phyloP scores from a whole-genome alignment of 192 early-diverging fungal species.

The Piromyces sp. region DNA sequence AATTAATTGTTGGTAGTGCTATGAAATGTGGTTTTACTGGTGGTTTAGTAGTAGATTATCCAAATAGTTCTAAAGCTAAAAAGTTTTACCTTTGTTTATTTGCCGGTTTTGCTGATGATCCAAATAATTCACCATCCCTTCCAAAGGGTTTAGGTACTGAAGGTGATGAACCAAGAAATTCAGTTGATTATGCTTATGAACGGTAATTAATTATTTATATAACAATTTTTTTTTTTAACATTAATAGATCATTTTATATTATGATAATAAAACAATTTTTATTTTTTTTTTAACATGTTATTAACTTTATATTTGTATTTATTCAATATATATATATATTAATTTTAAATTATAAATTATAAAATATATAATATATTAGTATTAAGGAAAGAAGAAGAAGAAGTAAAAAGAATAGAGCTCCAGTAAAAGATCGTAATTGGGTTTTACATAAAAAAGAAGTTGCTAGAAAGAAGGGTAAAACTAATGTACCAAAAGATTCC shows the following conservation, averaged over 20 bases:
- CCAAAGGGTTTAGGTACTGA: conserved; percentile 30
- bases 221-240: too few relatives aligned
- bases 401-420: conserved; percentile 9
- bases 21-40: conserved; percentile 90
- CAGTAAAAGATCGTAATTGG: conserved; percentile 75
- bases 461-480: conserved; percentile 58
- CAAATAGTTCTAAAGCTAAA: conserved; percentile 88
- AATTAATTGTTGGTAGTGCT: conserved; percentile 74
- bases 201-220: too few relatives aligned
- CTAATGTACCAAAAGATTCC: conserved; percentile 60
- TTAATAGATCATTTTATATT: too few relatives aligned
- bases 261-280: too few relatives aligned
- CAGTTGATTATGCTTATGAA: neutral
- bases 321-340: neutral
- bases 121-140: conserved; percentile 27
- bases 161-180: conserved; percentile 17
- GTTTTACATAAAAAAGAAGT: conserved; percentile 81
- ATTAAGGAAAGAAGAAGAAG: conserved; percentile 1
- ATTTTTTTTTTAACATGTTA: too few relatives aligned
- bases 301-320: too few relatives aligned
- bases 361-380: neutral
- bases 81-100: conserved; percentile 94
- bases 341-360: neutral
- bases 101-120: conserved; percentile 58
- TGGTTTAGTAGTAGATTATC: conserved; percentile 87